Evolutionary conservation across 2,329 filamentous ascomycete genomes (phyloP), one percentile per base, ranked within the genome.

Genomic region (Cladosporium sp.): DNA sequence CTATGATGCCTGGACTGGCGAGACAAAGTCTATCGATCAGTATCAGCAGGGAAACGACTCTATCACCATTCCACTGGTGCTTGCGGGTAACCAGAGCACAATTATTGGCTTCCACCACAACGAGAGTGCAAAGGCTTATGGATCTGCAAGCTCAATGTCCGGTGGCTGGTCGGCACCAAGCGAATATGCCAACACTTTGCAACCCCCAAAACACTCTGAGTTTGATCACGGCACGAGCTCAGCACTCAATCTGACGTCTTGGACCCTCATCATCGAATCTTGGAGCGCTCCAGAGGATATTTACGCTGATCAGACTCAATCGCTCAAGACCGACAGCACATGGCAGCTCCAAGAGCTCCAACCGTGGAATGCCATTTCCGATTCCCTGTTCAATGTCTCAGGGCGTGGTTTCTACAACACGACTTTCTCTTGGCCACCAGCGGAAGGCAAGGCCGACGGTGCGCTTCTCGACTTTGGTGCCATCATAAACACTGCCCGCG

Each of bases 1-100:
- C 31, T 69, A 70, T 48, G 63, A 77, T 57, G 69, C 72, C 3
- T 77, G 72, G 70, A 73, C 71, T 1, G 74, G 74, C 7, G 58
- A 62, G 4, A 49, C 62, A 22, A 66, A 52, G 3, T 66, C 66
- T 0, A 54, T 74, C 16, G 40, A 65, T 1, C 57, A 62, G 3
- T 74, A 74, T 52, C 60, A 63, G n/a, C 54, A 61, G 8, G 60
- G 52, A 3, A 50, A 60, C 3, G 60, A 56, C 4, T 56, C 50
- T 0, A 71, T 67, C 1, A 62, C 57, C 1, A 66, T 74, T 11
- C 63, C 65, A 2, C 53, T 76, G 11, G 52, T 48, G 2, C 58
- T 77, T 3, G 67, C 66, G 18, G 67, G 63, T 1, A 72, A 74
- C 50, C 68, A 77, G 61, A 68, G 66, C 3, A 60, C 62, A 2